Percentiles rank a stretch among this genome's conserved stretches.
Evolutionary conservation across 2,329 filamentous ascomycete genomes (phyloP).

Genomic region (Penicillium sp.): DNA sequence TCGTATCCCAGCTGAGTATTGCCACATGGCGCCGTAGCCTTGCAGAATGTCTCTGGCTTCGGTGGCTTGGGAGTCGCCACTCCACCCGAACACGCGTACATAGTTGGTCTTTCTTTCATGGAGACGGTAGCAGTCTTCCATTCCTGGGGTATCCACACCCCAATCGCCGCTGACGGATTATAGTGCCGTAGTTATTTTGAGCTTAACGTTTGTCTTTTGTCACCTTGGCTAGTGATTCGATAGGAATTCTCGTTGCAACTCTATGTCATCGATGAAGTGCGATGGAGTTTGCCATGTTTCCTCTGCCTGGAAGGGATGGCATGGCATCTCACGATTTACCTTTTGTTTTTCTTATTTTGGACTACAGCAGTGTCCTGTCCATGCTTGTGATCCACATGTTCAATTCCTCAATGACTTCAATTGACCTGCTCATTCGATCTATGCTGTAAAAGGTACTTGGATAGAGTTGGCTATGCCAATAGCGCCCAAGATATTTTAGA

Average conservation of each 20-base stretch:
- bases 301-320: neutral
- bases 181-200: neutral
- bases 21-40: slow-evolving; percentile 33
- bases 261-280: neutral
- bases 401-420: neutral
- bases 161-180: neutral
- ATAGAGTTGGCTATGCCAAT: slow-evolving; percentile 23
- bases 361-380: neutral
- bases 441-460: neutral
- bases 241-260: slow-evolving; percentile 5
- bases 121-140: slow-evolving; percentile 32
- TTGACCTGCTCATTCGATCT: no score
- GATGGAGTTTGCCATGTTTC: neutral
- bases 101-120: slow-evolving; percentile 16
- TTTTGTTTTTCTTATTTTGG: neutral
- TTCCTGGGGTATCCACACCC: slow-evolving; percentile 16
- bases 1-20: slow-evolving; percentile 16
- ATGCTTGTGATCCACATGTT: neutral
- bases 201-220: neutral
- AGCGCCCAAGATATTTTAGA: slow-evolving; percentile 14
- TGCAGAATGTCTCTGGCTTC: slow-evolving; percentile 30
- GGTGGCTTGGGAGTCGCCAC: slow-evolving; percentile 15
- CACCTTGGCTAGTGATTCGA: neutral
- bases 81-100: slow-evolving; percentile 27
- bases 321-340: neutral